Evolutionary conservation across 1,139 yeast species (phyloP).

Genomic region (Hansenula sp.): DNA sequence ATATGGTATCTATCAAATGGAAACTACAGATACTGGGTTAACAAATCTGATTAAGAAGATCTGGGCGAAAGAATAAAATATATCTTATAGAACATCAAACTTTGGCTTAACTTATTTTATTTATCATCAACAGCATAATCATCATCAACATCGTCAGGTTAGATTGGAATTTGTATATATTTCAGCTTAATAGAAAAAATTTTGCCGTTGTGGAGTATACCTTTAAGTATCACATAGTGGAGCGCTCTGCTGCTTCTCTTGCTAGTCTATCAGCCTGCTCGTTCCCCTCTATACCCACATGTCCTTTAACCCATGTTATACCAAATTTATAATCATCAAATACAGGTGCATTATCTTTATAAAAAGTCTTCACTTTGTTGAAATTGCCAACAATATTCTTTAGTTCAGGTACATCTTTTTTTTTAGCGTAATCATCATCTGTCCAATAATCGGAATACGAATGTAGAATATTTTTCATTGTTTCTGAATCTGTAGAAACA

Average conservation of each 20-base stretch:
- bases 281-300: constrained; percentile 66
- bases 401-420: constrained; percentile 26
- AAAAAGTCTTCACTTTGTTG: constrained; percentile 25
- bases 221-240: background rate
- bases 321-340: constrained; percentile 30
- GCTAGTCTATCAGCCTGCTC: constrained; percentile 78
- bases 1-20: constrained; percentile 80
- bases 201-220: background rate
- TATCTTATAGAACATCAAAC: background rate
- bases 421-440: constrained; percentile 22
- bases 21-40: constrained; percentile 64
- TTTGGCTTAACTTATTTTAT: background rate
- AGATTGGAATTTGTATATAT: background rate
- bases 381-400: constrained; percentile 23
- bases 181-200: background rate
- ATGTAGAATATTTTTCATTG: constrained; percentile 44
- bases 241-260: constrained; percentile 49
- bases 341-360: constrained; percentile 21
- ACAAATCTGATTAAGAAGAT: constrained; percentile 41
- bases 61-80: constrained; percentile 31
- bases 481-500: constrained; percentile 56
- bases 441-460: constrained; percentile 44
- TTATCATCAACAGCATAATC: no score
- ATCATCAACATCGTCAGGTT: no score
- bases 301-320: constrained; percentile 68